A percentile compares a stretch with the other conserved stretches of the same genome.
Evolutionary conservation across 2,329 filamentous ascomycete genomes (phyloP).

Genomic region (Zymoseptoria pseudotritici): DNA sequence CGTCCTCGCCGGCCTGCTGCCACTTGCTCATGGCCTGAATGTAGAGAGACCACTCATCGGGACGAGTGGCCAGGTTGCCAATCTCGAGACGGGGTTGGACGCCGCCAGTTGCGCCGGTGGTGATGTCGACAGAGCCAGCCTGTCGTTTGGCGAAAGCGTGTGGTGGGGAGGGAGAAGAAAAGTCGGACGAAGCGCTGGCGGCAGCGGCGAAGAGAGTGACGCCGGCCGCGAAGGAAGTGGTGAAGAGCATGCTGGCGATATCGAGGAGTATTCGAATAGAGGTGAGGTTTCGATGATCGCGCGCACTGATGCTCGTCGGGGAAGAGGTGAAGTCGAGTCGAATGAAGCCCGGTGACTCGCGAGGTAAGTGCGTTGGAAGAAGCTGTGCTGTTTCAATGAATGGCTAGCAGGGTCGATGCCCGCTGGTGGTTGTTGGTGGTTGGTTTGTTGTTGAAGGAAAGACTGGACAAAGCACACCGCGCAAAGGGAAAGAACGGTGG

Average conservation of each 20-base stretch:
- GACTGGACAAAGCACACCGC: background rate
- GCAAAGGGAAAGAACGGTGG: background rate
- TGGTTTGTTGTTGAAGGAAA: background rate
- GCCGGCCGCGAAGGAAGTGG: background rate
- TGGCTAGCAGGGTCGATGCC: background rate
- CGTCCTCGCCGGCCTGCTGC: background rate
- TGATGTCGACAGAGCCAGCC: background rate
- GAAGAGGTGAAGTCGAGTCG: background rate
- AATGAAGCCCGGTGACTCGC: background rate
- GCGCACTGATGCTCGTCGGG: background rate
- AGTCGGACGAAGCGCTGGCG: background rate
- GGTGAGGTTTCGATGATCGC: background rate
- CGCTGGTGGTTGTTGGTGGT: background rate
- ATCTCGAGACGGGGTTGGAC: constrained; percentile 4
- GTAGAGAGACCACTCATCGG: background rate
- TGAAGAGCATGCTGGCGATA: background rate
- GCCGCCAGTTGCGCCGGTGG: constrained; percentile 1
- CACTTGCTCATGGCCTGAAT: background rate
- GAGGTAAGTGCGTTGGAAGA: background rate
- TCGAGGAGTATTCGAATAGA: background rate
- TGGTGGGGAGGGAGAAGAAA: background rate
- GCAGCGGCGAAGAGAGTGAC: constrained; percentile 1
- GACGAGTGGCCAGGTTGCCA: background rate
- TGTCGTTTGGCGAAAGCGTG: background rate
- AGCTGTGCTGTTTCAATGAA: background rate